A percentile compares a stretch with the other conserved stretches of the same genome.
phyloP scores from a whole-genome alignment of 139 green algal genomes.

The Ulvella scutata region DNA sequence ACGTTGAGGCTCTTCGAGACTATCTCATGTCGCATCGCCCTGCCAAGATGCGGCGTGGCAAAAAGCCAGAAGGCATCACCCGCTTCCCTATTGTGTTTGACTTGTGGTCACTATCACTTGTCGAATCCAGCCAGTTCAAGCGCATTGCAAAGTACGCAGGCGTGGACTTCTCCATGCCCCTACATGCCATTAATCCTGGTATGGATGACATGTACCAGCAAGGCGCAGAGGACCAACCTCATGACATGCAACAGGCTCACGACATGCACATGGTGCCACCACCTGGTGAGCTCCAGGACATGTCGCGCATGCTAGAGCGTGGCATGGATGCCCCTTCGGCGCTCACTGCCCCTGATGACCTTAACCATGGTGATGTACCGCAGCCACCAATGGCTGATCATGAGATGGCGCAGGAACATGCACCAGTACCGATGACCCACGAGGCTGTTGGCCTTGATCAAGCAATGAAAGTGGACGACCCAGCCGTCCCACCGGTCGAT shows the following conservation, averaged over 20 bases:
- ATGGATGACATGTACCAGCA: background rate
- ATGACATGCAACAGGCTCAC: background rate
- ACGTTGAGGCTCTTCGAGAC: background rate
- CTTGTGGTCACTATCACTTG: background rate
- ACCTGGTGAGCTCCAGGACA: background rate
- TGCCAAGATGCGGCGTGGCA: background rate
- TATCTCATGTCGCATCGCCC: background rate
- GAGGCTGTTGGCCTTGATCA: too few relatives aligned
- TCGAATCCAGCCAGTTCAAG: background rate
- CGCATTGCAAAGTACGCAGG: background rate
- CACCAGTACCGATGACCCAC: too few relatives aligned
- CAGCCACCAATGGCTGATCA: too few relatives aligned
- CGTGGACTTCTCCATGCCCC: background rate
- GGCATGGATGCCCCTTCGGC: background rate
- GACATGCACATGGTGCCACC: background rate
- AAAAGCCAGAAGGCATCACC: background rate
- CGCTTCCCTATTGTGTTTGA: background rate
- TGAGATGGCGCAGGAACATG: too few relatives aligned
- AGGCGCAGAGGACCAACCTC: background rate
- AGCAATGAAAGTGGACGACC: too few relatives aligned
- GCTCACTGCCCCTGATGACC: background rate
- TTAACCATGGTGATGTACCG: background rate
- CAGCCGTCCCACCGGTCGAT: background rate
- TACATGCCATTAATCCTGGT: background rate
- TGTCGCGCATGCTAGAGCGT: background rate